Evolutionary conservation across 306 rosid species (phyloP), one percentile per base, ranked within the genome.

Genomic region (Vachellia collinsii): DNA sequence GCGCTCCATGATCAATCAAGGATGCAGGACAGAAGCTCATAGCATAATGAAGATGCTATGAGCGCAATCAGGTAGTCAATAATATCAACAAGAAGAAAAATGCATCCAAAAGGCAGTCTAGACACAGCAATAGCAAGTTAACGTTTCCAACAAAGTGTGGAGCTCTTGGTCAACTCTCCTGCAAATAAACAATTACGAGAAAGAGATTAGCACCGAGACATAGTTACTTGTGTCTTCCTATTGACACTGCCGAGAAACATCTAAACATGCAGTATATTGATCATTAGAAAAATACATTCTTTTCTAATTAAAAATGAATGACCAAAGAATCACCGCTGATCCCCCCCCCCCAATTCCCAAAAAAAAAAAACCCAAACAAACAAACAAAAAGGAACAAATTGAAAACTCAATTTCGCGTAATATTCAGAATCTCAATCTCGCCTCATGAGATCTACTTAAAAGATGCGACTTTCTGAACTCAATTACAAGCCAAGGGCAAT

Each of bases 121-220:
- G 78, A 80, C 68, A 62, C 67, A 86, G 77, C 68, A 81, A 76
- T 61, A 61, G 29, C 11, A 20, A 81, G 82, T 67, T 76, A 59
- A 54, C 80, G 59, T 36, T 54, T 72, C 70, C 78, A 38, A 69
- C 69, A 53, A 75, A 85, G 70, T 72, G 53, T 73, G 36, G 68
- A 29, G 67, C 81, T 54, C 65, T 74, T 63, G 80, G 42, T 8
- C 83, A 77, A 80, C 83, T 79, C 82, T 70, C 41, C 85, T 65
- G 85, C 83, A 37, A 56, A 73, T 46, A 59, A 41, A 67, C 22
- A 62, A 69, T 78, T 11, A 70, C 22, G 42, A 71, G 62, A 84
- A 47, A 69, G 34, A 41, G 20, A 70, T 44, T 6, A 70, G 56
- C 54, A 70, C 16, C 75, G n/a, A 22, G 59, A 50, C 34, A 76